A percentile compares a stretch with the other conserved stretches of the same genome.
phyloP scores from a whole-genome alignment of 2,329 filamentous ascomycete genomes.

The Paraphaeosphaeria minitans region DNA sequence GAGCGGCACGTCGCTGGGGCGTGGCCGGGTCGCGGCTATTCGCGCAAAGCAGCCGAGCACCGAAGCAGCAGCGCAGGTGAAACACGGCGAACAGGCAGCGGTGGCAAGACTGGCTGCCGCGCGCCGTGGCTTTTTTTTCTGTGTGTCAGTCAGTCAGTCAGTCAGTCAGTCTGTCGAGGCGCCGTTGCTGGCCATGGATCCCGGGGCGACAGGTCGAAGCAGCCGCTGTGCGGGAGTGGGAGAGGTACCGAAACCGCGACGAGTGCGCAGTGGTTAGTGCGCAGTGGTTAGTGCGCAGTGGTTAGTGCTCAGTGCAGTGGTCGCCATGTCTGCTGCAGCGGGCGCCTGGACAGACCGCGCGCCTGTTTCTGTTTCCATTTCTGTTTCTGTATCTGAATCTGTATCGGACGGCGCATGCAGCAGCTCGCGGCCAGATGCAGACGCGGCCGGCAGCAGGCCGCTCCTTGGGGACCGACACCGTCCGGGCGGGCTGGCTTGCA shows the following conservation, averaged over 20 bases:
- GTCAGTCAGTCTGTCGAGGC: background rate
- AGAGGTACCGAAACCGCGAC: constrained; percentile 5
- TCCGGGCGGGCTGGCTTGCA: background rate
- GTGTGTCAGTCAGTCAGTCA: no score
- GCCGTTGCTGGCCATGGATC: background rate
- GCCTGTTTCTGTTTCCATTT: background rate
- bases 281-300: background rate
- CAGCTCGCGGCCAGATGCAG: constrained; percentile 3
- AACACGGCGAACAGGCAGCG: no score
- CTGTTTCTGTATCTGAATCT: no score
- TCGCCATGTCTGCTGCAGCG: background rate
- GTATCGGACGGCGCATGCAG: constrained; percentile 7
- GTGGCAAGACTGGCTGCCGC: no score
- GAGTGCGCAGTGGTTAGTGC: background rate
- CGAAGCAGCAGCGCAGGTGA: no score
- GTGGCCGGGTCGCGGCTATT: no score
- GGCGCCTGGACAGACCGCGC: background rate
- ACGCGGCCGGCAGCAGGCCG: background rate
- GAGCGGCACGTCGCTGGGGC: background rate
- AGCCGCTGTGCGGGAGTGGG: constrained; percentile 4
- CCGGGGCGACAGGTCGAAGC: background rate
- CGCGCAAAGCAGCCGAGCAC: no score
- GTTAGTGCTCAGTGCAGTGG: background rate
- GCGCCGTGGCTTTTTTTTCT: no score
- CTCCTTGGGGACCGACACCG: background rate